phyloP scores from a whole-genome alignment of 2,329 filamentous ascomycete genomes.

The Colletotrichum karsti region DNA sequence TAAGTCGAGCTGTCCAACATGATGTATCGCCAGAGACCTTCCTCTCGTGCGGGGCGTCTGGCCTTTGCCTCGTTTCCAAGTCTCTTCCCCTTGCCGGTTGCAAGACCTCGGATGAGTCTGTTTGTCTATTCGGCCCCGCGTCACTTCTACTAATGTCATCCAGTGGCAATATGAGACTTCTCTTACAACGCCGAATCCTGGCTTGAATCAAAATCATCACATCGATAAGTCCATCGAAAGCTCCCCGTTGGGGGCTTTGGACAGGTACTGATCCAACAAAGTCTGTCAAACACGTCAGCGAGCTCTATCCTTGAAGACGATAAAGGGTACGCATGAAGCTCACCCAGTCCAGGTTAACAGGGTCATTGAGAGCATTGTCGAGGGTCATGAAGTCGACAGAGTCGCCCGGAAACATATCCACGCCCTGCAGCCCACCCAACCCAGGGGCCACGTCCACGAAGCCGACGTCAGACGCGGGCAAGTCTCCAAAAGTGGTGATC shows the following conservation, averaged over 20 bases:
- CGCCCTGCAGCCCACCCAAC: not conserved
- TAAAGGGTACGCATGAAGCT: slow-evolving; percentile 22
- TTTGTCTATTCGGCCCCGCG: no score
- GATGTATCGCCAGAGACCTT: no score
- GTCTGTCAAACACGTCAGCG: slow-evolving; percentile 29
- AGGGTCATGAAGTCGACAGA: slow-evolving; percentile 44
- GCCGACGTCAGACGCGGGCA: not conserved
- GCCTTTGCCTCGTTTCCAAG: no score
- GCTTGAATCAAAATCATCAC: no score
- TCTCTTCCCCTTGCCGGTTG: no score
- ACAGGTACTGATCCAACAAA: slow-evolving; percentile 38
- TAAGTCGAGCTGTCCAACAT: no score
- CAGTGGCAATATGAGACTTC: no score
- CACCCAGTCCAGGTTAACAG: slow-evolving; percentile 50
- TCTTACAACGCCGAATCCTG: no score
- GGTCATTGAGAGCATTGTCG: slow-evolving; percentile 44
- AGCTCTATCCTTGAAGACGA: not conserved
- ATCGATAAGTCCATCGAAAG: not conserved
- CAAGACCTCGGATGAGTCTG: no score
- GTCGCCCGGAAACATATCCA: slow-evolving; percentile 31
- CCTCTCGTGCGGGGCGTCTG: no score
- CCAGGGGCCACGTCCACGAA: not conserved
- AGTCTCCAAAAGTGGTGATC: slow-evolving; percentile 9
- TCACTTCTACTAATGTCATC: no score
- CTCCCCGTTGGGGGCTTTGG: slow-evolving; percentile 4